These are phyloP conservation scores for Tolypocladium paradoxum DNA, from an alignment of 2,329 filamentous ascomycete genomes.

Conservation along the genomic window DNA sequence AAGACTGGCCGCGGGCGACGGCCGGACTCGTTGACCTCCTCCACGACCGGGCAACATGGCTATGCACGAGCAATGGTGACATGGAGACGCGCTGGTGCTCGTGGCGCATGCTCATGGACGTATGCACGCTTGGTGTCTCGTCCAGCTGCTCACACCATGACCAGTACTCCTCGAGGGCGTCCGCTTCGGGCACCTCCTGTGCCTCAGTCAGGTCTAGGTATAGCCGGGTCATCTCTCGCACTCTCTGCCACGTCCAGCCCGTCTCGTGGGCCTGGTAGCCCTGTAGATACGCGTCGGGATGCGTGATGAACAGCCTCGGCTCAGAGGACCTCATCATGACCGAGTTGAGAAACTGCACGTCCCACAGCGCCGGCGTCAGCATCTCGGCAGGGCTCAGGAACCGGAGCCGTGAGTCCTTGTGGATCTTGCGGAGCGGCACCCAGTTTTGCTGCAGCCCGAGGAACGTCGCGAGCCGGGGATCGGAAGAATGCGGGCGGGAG, in stretches of 20 bases:
- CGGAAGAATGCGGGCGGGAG: slow-evolving; percentile 15
- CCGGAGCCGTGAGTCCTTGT: slow-evolving; percentile 60
- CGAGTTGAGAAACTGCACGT: slow-evolving; percentile 57
- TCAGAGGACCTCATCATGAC: slow-evolving; percentile 62
- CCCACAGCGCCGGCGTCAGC: slow-evolving; percentile 62
- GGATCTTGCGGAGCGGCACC: slow-evolving; percentile 67
- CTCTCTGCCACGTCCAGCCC: slow-evolving; percentile 60
- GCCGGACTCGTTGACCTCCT: slow-evolving; percentile 19
- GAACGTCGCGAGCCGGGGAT: slow-evolving; percentile 28
- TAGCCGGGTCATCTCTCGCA: slow-evolving; percentile 51
- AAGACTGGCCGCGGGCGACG: slow-evolving; percentile 28
- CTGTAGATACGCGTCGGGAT: slow-evolving; percentile 65
- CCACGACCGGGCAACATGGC: slow-evolving; percentile 12
- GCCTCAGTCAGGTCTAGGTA: slow-evolving; percentile 34
- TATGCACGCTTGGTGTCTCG: slow-evolving; percentile 35
- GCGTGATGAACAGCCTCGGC: slow-evolving; percentile 64
- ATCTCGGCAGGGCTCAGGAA: slow-evolving; percentile 64
- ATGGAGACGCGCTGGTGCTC: slow-evolving; percentile 29
- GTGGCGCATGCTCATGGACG: slow-evolving; percentile 30
- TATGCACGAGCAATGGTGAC: slow-evolving; percentile 27
- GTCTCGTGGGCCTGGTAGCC: slow-evolving; percentile 39
- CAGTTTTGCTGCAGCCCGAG: slow-evolving; percentile 56
- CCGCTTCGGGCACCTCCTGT: slow-evolving; percentile 45
- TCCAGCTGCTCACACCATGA: slow-evolving; percentile 55
- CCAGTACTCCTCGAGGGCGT: slow-evolving; percentile 58